Percentiles rank a stretch among this genome's conserved stretches.
Evolutionary conservation across 352 stramenopile genomes (phyloP).

Genomic region (Phytopythium delawarense): DNA sequence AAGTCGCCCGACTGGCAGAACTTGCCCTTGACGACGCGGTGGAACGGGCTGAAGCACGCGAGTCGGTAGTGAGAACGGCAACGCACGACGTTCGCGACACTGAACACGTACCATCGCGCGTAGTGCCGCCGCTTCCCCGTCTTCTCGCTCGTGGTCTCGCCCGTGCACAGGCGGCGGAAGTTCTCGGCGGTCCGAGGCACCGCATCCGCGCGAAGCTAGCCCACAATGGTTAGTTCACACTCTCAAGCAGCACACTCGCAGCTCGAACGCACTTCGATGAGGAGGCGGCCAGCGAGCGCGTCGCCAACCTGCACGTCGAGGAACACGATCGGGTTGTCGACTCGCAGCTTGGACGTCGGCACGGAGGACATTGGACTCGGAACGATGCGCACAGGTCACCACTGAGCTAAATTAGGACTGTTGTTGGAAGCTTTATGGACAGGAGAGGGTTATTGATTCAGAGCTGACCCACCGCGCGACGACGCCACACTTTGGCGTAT

Average conservation of each 20-base stretch:
- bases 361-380: not conserved
- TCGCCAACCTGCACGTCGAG: conserved; percentile 94
- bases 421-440: not conserved
- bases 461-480: not conserved
- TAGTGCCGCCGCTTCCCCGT: conserved; percentile 57
- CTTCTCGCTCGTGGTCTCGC: conserved; percentile 65
- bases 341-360: not conserved
- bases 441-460: not conserved
- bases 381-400: not conserved
- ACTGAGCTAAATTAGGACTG: conserved; percentile 1
- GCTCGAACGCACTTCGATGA: conserved; percentile 76
- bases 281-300: conserved; percentile 78
- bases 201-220: conserved; percentile 89
- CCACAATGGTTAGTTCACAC: not conserved
- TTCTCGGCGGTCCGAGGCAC: conserved; percentile 95
- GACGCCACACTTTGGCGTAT: not conserved
- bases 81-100: not conserved
- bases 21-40: conserved; percentile 89
- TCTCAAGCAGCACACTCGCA: not conserved
- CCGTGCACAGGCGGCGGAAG: conserved; percentile 95
- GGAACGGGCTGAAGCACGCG: conserved; percentile 57
- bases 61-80: not conserved
- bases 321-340: conserved; percentile 90
- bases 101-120: conserved; percentile 36
- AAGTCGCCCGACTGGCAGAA: conserved; percentile 93